Base-by-base conservation (phyloP, 768 basidiomycete genomes). In the Suillus americanus region DNA sequence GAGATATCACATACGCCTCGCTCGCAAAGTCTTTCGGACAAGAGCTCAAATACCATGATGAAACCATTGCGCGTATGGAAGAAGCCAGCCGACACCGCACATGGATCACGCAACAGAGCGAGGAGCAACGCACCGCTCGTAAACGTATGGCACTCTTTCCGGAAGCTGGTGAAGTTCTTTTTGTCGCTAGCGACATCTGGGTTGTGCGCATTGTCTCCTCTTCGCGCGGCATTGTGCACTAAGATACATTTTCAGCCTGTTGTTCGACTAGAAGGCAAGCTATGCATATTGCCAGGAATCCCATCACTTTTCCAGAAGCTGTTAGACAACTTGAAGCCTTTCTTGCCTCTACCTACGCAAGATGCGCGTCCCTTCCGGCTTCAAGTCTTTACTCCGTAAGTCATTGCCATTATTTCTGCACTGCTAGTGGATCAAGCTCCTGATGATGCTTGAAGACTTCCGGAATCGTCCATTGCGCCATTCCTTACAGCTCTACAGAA, bases 111-210 rank as follows among this genome's bases (percentile, higher is more conserved):
- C 79, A 83, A 28, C 92, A 92, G 75, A 91, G 84, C 13, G 82
- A 86, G 5, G 89, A 94, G 69, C 94, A 97, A 72, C 81, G 80
- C 37, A 82, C 82, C 6, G 96, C 95, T 3, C 86, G 91, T 30
- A 82, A 88, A 68, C 82, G 95, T 56, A 99, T 99, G 96, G 96
- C 94, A 0, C 77, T 95, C 38, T 94, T 99, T 73, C 96, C 96
- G 1, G 83, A 84, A 18, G 75, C 83, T 6, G 88, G 88, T 0
- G 95, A 99, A 72, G 85, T 90, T 16, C 75, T 99, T 2, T 95
- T 90, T 72, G 88, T 95, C 9, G 85, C 84, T 9, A 80, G 83
- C 65, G 92, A 94, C 66, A 80, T 95, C 61, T 97, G 94, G 92
- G 95, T 96, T 72, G 90, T 92, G 69, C 68, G 90, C 79, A 59